A percentile compares a stretch with the other conserved stretches of the same genome.
These are phyloP conservation scores for Acanthamoeba triangularis DNA, from an alignment of 208 protist species.

Conservation along the genomic window DNA sequence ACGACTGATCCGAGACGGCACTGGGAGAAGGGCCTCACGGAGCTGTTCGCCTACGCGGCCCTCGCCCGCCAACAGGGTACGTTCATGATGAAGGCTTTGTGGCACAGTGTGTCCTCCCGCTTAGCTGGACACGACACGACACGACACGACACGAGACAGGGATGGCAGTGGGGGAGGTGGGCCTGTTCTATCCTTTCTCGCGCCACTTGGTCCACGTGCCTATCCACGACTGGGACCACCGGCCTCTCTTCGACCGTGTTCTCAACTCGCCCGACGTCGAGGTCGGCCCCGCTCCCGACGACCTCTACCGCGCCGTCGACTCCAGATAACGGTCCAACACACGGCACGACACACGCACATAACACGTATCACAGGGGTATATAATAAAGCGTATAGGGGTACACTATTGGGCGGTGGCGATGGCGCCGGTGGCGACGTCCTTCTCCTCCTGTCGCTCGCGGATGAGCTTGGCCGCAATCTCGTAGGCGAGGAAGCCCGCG, in stretches of 20 bases:
- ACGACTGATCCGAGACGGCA: neutral
- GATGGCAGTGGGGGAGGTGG: neutral
- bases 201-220: neutral
- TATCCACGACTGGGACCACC: slow-evolving; percentile 8
- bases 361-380: neutral
- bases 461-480: slow-evolving; percentile 64
- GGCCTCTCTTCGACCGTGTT: neutral
- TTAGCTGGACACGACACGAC: neutral
- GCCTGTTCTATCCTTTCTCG: slow-evolving; percentile 21
- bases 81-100: neutral
- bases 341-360: too few relatives aligned
- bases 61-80: slow-evolving; percentile 3
- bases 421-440: neutral
- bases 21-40: slow-evolving; percentile 36
- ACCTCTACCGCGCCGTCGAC: neutral
- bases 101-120: neutral
- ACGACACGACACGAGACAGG: neutral
- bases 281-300: neutral
- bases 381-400: neutral
- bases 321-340: neutral
- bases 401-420: neutral
- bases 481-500: slow-evolving; percentile 68
- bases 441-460: slow-evolving; percentile 30
- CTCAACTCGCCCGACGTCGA: neutral
- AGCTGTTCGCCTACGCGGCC: slow-evolving; percentile 26